phyloP scores from a whole-genome alignment of 345 rosid genomes.

The Gynandropsis gynandra region DNA sequence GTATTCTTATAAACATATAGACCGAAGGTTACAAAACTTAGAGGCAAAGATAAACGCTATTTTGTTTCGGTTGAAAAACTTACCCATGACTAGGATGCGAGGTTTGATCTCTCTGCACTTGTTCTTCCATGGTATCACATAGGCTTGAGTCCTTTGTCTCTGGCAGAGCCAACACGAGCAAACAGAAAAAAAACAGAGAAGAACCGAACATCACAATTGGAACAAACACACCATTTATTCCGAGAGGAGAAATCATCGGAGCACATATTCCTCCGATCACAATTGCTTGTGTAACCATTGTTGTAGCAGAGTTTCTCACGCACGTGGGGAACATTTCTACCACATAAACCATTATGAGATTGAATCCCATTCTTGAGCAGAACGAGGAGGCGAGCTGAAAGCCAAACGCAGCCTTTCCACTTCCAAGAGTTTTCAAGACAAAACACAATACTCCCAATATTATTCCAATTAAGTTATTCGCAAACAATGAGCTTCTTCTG shows the following conservation, averaged over 20 bases:
- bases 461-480: conserved; percentile 31
- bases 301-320: conserved; percentile 38
- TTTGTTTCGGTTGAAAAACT: too few relatives aligned
- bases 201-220: conserved; percentile 30
- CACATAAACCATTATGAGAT: conserved; percentile 34
- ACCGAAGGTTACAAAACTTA: too few relatives aligned
- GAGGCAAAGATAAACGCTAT: too few relatives aligned
- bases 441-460: conserved; percentile 29
- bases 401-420: conserved; percentile 20
- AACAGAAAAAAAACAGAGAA: conserved; percentile 18
- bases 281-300: conserved; percentile 40
- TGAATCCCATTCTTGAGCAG: conserved; percentile 32
- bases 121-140: conserved; percentile 36
- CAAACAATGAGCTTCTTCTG: conserved; percentile 32
- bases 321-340: conserved; percentile 47
- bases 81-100: conserved; percentile 5
- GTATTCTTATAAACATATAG: too few relatives aligned
- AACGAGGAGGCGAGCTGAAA: conserved; percentile 49
- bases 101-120: conserved; percentile 24
- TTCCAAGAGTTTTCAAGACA: conserved; percentile 2
- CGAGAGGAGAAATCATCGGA: conserved; percentile 34
- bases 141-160: conserved; percentile 32
- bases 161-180: conserved; percentile 27
- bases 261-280: conserved; percentile 28
- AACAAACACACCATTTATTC: conserved; percentile 18